Base-by-base conservation (phyloP, 1,139 yeast species). In the Diutina mesorugosa region DNA sequence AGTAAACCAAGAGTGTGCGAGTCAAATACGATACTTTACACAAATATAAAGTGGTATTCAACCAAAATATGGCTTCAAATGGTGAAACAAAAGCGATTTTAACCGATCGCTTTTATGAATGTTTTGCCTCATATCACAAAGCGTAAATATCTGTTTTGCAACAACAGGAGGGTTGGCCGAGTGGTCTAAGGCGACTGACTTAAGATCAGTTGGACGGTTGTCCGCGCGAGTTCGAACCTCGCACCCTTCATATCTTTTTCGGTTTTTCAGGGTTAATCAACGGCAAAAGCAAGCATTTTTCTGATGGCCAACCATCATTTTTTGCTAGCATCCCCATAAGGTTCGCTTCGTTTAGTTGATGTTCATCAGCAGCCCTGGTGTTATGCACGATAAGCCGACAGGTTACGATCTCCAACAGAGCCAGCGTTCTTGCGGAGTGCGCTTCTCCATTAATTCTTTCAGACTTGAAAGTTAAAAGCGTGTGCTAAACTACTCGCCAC, bases 171-270 rank as follows among this genome's bases (percentile, higher is more conserved):
- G 48, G 55, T 53, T 53, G 55, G 55, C 55, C 55, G 55, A 53
- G 55, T 53, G 55, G 55, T 53, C 55, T 53, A 53, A 53, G 55
- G 55, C 55, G 55, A 21, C 28, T 28, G 55, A 53, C 55, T 53
- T 53, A 53, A 53, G 55, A 53, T 53, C 55, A 28, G 29, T 28
- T 53, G 55, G 55, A 53, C 53, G 45, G 41, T 45, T 26, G 47
- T 53, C 55, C 55, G 55, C 55, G 55, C 55, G 55, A 53, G 55
- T 53, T 53, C 55, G 55, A 53, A 53, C 55, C 55, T 53, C 55
- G 55, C 55, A 53, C 48, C 48, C 47, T 53, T 53, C 55, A 53
- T 16, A 26, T 41, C 10, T 47, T 47, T 47, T 26, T 47, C 9
- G 2, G 8, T 14, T 45, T 45, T 45, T 9, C n/a, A 21, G 3